phyloP scores from a whole-genome alignment of 371 early-diverging fungal genomes.

The Mortierella sp. region DNA sequence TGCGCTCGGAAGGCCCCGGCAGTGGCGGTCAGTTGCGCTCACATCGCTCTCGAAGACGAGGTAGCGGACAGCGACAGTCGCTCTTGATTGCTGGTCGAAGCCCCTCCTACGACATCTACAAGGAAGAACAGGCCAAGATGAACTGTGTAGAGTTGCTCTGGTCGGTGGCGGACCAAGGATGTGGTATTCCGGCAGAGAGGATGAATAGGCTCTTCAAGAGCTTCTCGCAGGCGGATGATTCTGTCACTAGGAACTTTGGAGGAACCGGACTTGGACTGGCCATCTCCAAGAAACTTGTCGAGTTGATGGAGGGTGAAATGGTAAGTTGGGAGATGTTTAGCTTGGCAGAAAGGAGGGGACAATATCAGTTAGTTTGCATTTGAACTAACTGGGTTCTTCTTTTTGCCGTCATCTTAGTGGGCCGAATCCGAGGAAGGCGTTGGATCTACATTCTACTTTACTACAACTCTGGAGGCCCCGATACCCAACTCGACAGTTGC shows the following conservation, averaged over 20 bases:
- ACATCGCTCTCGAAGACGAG: neutral
- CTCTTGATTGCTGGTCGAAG: constrained; percentile 9
- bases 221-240: constrained; percentile 72
- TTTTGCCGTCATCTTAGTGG: constrained; percentile 21
- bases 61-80: constrained; percentile 16
- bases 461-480: constrained; percentile 32
- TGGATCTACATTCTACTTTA: constrained; percentile 50
- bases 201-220: constrained; percentile 67
- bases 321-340: constrained; percentile 11
- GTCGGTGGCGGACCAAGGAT: constrained; percentile 66
- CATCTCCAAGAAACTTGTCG: constrained; percentile 64
- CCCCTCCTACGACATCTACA: constrained; percentile 16
- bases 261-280: constrained; percentile 69
- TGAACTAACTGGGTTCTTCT: neutral
- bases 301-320: constrained; percentile 69
- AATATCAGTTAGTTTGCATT: neutral
- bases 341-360: too few relatives aligned
- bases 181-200: constrained; percentile 67
- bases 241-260: constrained; percentile 62
- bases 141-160: constrained; percentile 36
- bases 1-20: constrained; percentile 15
- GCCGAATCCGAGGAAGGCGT: constrained; percentile 48
- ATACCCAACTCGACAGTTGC: constrained; percentile 34
- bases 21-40: neutral
- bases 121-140: neutral